Evolutionary conservation across 2,329 filamentous ascomycete species (phyloP).

Genomic region (Calonectria multiphialidica): DNA sequence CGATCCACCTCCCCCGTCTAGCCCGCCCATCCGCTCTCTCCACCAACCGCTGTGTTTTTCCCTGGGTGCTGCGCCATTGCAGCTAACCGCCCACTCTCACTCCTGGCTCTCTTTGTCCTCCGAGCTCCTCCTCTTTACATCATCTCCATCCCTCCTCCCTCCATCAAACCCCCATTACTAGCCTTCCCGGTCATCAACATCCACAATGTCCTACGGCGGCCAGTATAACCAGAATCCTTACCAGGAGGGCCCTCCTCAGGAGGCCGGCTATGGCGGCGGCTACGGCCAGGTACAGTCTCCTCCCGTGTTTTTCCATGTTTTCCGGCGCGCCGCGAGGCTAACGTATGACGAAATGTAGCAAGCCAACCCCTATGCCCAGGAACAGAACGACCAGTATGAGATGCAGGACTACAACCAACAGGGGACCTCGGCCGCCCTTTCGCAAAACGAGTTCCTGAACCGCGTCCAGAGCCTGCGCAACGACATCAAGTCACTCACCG

Average conservation of each 20-base stretch:
- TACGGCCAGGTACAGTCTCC: slow-evolving; percentile 56
- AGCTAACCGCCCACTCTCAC: slow-evolving; percentile 25
- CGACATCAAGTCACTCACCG: slow-evolving; percentile 76
- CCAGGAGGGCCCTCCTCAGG: slow-evolving; percentile 62
- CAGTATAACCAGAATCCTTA: slow-evolving; percentile 77
- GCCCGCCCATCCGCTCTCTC: slow-evolving; percentile 1
- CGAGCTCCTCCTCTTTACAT: slow-evolving; percentile 33
- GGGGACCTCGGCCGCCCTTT: slow-evolving; percentile 54
- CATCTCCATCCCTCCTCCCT: slow-evolving; percentile 33
- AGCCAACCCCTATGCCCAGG: slow-evolving; percentile 47
- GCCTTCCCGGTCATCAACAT: slow-evolving; percentile 28
- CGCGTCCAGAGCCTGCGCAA: slow-evolving; percentile 76
- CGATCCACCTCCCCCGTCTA: slow-evolving; percentile 11
- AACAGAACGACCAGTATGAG: slow-evolving; percentile 62
- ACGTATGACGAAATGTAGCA: slow-evolving; percentile 27
- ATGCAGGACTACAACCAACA: slow-evolving; percentile 64
- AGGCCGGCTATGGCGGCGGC: slow-evolving; percentile 58
- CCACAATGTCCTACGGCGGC: slow-evolving; percentile 70
- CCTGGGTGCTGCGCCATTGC: slow-evolving; percentile 18
- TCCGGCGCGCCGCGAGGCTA: slow-evolving; percentile 21
- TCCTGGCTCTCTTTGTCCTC: slow-evolving; percentile 28
- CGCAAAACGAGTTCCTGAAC: slow-evolving; percentile 75
- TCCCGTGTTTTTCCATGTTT: slow-evolving; percentile 27
- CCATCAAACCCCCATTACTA: slow-evolving; percentile 34
- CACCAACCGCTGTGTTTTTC: slow-evolving; percentile 22